phyloP scores from a whole-genome alignment of 352 stramenopile species.

The Phytophthora quininea region DNA sequence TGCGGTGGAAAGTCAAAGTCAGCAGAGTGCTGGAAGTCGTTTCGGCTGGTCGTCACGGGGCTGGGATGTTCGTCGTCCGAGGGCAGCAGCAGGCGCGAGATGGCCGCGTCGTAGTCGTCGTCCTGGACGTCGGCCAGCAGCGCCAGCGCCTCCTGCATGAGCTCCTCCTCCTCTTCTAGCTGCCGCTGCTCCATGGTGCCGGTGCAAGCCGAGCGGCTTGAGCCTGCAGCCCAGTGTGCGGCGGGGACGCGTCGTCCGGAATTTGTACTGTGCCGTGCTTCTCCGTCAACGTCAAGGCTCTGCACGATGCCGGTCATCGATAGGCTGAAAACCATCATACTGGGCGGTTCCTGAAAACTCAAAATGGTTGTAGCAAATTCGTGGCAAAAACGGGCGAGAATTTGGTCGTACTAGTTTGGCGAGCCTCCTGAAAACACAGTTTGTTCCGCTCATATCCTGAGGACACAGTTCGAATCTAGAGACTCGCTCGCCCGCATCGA shows the following conservation, averaged over 20 bases:
- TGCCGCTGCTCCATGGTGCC: conserved; percentile 39
- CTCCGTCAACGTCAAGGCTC: no score
- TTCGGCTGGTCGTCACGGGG: conserved; percentile 25
- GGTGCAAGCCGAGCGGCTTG: conserved; percentile 26
- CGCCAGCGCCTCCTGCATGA: conserved; percentile 52
- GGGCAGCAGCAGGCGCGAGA: conserved; percentile 44
- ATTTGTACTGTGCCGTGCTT: no score
- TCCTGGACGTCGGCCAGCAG: conserved; percentile 45
- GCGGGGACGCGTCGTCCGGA: not conserved
- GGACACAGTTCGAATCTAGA: no score
- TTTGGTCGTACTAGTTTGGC: no score
- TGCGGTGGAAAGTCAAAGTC: conserved; percentile 17
- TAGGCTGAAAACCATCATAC: not conserved
- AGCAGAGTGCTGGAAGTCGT: conserved; percentile 3
- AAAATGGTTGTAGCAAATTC: no score
- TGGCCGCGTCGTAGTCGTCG: conserved; percentile 32
- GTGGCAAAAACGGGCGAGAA: no score
- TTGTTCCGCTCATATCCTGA: no score
- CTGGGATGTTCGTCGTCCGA: conserved; percentile 33
- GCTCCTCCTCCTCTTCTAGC: conserved; percentile 38
- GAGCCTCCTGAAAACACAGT: no score
- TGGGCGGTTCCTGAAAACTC: no score
- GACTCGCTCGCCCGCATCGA: no score
- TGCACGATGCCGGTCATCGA: no score
- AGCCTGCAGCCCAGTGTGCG: not conserved